A percentile compares a stretch with the other conserved stretches of the same genome.
Evolutionary conservation across 2,329 filamentous ascomycete genomes (phyloP).

Genomic region (Phyllosticta citribraziliensis): DNA sequence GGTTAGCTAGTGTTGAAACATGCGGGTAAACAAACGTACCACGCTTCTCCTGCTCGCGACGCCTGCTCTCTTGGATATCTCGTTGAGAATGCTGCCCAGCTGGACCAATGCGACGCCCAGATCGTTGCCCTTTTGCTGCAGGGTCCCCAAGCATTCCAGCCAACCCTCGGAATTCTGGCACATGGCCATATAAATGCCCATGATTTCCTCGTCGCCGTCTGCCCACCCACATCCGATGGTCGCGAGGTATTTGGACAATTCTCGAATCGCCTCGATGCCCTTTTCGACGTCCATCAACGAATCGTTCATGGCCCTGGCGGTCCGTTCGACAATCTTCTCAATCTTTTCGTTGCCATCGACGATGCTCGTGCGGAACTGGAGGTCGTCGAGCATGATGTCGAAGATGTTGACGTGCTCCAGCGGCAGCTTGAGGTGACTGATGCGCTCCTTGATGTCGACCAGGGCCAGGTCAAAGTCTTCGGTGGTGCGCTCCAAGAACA

Average conservation of each 20-base stretch:
- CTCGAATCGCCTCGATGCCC: constrained; percentile 64
- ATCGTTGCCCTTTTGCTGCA: constrained; percentile 62
- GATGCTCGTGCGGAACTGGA: constrained; percentile 70
- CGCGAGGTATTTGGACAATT: constrained; percentile 66
- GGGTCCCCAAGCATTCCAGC: constrained; percentile 67
- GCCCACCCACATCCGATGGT: constrained; percentile 53
- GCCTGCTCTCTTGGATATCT: constrained; percentile 79
- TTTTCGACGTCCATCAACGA: constrained; percentile 69
- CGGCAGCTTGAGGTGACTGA: constrained; percentile 71
- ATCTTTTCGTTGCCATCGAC: constrained; percentile 84
- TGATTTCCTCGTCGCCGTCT: constrained; percentile 49
- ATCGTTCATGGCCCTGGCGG: constrained; percentile 64
- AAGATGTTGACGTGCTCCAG: constrained; percentile 76
- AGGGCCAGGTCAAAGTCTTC: constrained; percentile 76
- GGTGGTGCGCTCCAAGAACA: constrained; percentile 74
- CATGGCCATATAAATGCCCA: constrained; percentile 79
- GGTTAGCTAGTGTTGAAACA: not conserved
- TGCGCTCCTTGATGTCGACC: constrained; percentile 68
- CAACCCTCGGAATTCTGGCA: constrained; percentile 86
- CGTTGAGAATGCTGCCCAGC: constrained; percentile 66
- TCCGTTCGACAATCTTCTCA: constrained; percentile 77
- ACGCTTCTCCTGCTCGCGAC: constrained; percentile 70
- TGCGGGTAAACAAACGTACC: constrained; percentile 41
- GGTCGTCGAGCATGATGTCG: constrained; percentile 78
- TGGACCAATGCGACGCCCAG: constrained; percentile 61